These are phyloP conservation scores for Cyanodermella asteris DNA, from an alignment of 2,329 filamentous ascomycete species.

Conservation along the genomic window DNA sequence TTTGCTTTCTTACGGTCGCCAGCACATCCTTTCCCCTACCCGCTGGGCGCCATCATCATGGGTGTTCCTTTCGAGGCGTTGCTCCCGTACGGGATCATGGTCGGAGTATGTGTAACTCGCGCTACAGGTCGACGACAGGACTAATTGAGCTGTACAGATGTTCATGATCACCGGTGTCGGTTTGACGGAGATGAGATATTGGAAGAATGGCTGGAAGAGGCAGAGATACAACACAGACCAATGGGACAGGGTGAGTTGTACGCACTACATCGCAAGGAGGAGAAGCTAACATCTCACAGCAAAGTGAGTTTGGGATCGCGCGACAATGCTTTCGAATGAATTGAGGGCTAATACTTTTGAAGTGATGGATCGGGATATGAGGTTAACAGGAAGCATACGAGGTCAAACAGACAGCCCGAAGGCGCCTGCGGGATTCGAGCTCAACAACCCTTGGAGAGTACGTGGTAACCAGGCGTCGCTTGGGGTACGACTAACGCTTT, in stretches of 20 bases:
- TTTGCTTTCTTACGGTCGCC: neutral
- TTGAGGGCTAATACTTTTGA: slow-evolving; percentile 11
- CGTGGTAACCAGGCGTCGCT: slow-evolving; percentile 9
- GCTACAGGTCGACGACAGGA: neutral
- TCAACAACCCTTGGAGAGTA: slow-evolving; percentile 49
- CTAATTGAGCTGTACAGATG: slow-evolving; percentile 23
- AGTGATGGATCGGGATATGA: slow-evolving; percentile 47
- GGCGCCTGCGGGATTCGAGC: slow-evolving; percentile 40
- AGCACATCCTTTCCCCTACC: neutral
- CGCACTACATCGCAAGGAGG: no score
- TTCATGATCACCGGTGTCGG: slow-evolving; percentile 37
- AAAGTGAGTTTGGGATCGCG: slow-evolving; percentile 27
- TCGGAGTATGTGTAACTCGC: slow-evolving; percentile 26
- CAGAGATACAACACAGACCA: slow-evolving; percentile 35
- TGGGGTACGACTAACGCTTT: slow-evolving; percentile 4
- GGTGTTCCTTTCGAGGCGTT: slow-evolving; percentile 45
- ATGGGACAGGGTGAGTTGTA: slow-evolving; percentile 41
- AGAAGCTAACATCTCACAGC: no score
- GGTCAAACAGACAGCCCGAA: slow-evolving; percentile 37
- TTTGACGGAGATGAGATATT: slow-evolving; percentile 33
- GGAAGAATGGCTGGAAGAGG: slow-evolving; percentile 41
- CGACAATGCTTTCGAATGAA: slow-evolving; percentile 11
- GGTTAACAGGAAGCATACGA: slow-evolving; percentile 38
- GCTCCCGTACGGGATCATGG: slow-evolving; percentile 41
- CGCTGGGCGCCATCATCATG: slow-evolving; percentile 24